Conservation (phyloP, 2,329 filamentous ascomycete species). For the Cladobotryum mycophilum region DNA sequence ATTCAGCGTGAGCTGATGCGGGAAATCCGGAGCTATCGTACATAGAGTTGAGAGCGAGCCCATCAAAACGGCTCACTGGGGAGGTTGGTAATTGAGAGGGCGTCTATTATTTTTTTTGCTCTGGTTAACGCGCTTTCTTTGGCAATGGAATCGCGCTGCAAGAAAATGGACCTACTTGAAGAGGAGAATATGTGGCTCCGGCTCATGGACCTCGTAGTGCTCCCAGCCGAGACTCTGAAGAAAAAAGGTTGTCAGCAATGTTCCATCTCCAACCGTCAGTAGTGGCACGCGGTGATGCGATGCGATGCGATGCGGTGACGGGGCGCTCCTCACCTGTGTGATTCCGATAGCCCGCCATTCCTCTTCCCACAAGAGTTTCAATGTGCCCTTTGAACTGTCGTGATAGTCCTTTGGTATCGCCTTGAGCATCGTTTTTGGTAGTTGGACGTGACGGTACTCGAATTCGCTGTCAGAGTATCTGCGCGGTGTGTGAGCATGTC, state of each 20-base stretch:
- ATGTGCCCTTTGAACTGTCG: constrained; percentile 77
- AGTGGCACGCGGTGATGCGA: not conserved
- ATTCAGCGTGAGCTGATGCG: constrained; percentile 13
- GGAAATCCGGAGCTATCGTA: constrained; percentile 17
- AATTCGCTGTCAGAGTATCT: constrained; percentile 91
- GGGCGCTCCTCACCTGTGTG: constrained; percentile 64
- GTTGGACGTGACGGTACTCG: constrained; percentile 96
- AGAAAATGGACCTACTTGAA: constrained; percentile 69
- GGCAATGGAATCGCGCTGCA: too few relatives aligned
- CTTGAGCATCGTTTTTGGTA: constrained; percentile 98
- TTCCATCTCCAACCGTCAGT: not conserved
- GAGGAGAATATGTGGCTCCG: constrained; percentile 93
- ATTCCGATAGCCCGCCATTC: constrained; percentile 97
- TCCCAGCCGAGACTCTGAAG: constrained; percentile 93
- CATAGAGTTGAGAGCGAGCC: constrained; percentile 13
- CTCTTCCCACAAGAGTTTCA: constrained; percentile 97
- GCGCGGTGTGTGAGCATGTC: constrained; percentile 11
- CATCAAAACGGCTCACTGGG: constrained; percentile 35
- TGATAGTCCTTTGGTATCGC: constrained; percentile 93
- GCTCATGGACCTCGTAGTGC: constrained; percentile 98
- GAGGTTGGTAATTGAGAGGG: constrained; percentile 74
- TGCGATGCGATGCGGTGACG: too few relatives aligned
- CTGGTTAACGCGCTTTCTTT: not conserved
- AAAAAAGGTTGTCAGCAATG: constrained; percentile 15
- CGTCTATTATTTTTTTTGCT: not conserved